These are phyloP conservation scores for Teratosphaeria nubilosa DNA, from an alignment of 2,329 filamentous ascomycete species.

Conservation along the genomic window DNA sequence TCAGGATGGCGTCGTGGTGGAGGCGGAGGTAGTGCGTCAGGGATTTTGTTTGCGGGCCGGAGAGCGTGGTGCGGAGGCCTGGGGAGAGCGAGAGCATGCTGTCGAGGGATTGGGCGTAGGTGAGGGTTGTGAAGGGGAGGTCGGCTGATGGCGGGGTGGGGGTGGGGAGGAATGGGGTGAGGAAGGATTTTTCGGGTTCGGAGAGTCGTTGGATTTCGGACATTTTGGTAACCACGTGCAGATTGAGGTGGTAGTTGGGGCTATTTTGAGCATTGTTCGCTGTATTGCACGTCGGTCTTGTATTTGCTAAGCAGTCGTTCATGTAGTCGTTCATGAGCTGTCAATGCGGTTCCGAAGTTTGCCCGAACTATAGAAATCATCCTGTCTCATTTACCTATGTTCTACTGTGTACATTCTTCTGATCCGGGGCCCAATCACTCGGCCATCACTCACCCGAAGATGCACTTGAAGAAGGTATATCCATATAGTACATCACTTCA, in stretches of 20 bases:
- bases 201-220: conserved; percentile 21
- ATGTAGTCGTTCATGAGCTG: no score
- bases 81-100: conserved; percentile 65
- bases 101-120: conserved; percentile 86
- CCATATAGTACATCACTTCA: neutral
- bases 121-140: conserved; percentile 60
- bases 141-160: conserved; percentile 3
- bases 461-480: neutral
- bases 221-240: neutral
- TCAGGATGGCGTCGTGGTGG: conserved; percentile 70
- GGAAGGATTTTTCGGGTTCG: conserved; percentile 33
- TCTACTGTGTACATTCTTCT: neutral
- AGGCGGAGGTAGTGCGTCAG: conserved; percentile 90
- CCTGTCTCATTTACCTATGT: neutral
- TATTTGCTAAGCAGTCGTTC: no score
- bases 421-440: neutral
- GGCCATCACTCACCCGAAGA: neutral
- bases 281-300: no score
- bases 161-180: conserved; percentile 40
- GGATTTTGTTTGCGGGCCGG: conserved; percentile 70
- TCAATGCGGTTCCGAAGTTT: neutral
- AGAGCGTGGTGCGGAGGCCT: conserved; percentile 71
- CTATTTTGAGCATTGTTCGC: no score
- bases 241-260: no score
- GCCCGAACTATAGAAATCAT: neutral